Conservation (phyloP, 192 early-diverging fungal genomes). For the Podila epicladia region DNA sequence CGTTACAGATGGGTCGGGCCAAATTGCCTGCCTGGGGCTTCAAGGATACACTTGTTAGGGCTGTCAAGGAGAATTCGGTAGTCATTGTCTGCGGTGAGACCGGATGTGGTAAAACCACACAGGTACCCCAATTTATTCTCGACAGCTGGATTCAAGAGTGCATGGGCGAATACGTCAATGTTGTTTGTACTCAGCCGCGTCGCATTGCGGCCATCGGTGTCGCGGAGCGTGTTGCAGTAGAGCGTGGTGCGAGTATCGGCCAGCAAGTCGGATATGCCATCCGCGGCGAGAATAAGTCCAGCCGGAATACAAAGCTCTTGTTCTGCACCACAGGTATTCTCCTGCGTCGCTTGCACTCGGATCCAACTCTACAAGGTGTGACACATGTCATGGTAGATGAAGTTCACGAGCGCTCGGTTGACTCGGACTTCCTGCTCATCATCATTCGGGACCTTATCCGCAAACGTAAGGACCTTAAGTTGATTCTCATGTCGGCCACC, state of each 20-base stretch:
- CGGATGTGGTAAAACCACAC: slow-evolving; percentile 77
- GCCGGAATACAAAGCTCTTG: slow-evolving; percentile 69
- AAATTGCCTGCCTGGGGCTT: slow-evolving; percentile 71
- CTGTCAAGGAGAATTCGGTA: slow-evolving; percentile 65
- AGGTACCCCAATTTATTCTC: slow-evolving; percentile 90
- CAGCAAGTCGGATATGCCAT: slow-evolving; percentile 65
- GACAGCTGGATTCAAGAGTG: slow-evolving; percentile 67
- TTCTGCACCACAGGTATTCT: slow-evolving; percentile 82
- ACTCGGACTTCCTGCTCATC: slow-evolving; percentile 86
- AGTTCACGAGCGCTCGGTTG: slow-evolving; percentile 83
- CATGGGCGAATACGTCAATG: slow-evolving; percentile 54
- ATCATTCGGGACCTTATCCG: slow-evolving; percentile 72
- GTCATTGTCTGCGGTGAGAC: slow-evolving; percentile 80
- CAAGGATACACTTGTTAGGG: slow-evolving; percentile 65
- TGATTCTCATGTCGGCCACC: slow-evolving; percentile 95
- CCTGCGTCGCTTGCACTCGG: slow-evolving; percentile 71
- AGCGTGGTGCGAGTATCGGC: slow-evolving; percentile 57
- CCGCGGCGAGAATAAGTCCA: slow-evolving; percentile 71
- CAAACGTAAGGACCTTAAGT: slow-evolving; percentile 66
- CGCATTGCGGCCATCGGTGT: slow-evolving; percentile 77
- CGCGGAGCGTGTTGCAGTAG: slow-evolving; percentile 68
- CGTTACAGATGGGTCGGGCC: slow-evolving; percentile 53
- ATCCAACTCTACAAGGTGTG: slow-evolving; percentile 67
- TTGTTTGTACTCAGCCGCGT: slow-evolving; percentile 93
- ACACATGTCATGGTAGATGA: slow-evolving; percentile 89